Evolutionary conservation across 2,329 filamentous ascomycete genomes (phyloP).

Genomic region (Tricladium varicosporioides): DNA sequence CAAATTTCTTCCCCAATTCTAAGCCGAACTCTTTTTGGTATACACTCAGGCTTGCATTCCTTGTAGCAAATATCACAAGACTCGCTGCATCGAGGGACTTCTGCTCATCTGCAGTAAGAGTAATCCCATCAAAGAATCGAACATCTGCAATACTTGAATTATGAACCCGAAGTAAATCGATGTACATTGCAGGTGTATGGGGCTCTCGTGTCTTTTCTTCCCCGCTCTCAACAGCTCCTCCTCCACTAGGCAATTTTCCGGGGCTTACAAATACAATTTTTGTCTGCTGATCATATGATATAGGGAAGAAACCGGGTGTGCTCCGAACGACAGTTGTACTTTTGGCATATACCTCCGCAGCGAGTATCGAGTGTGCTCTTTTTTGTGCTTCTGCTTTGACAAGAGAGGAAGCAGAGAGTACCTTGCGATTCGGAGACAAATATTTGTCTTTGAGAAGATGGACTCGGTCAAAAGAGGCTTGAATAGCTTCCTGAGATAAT

Average conservation of each 20-base stretch:
- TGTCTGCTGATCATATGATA: slow-evolving; percentile 23
- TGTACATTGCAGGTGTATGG: slow-evolving; percentile 34
- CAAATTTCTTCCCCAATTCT: slow-evolving; percentile 30
- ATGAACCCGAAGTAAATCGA: slow-evolving; percentile 33
- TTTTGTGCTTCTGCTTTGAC: slow-evolving; percentile 22
- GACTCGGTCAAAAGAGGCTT: slow-evolving; percentile 37
- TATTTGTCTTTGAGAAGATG: slow-evolving; percentile 37
- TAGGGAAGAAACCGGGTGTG: slow-evolving; percentile 31
- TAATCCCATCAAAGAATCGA: slow-evolving; percentile 31
- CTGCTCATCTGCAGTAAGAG: slow-evolving; percentile 35
- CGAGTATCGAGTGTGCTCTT: slow-evolving; percentile 23
- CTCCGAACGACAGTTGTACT: slow-evolving; percentile 42
- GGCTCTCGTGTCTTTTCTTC: slow-evolving; percentile 34
- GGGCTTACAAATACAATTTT: slow-evolving; percentile 40
- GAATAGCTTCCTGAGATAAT: slow-evolving; percentile 33
- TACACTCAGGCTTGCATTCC: slow-evolving; percentile 38
- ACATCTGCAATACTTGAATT: slow-evolving; percentile 33
- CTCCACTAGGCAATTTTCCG: slow-evolving; percentile 33
- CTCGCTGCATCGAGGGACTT: slow-evolving; percentile 36
- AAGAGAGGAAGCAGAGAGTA: slow-evolving; percentile 30
- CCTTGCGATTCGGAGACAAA: slow-evolving; percentile 12
- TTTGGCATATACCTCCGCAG: slow-evolving; percentile 36
- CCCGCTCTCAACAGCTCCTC: slow-evolving; percentile 40
- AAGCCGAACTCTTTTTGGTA: slow-evolving; percentile 38
- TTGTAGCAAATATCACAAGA: slow-evolving; percentile 39